phyloP scores from a whole-genome alignment of 352 stramenopile genomes.

The Globisporangium orthogonon region DNA sequence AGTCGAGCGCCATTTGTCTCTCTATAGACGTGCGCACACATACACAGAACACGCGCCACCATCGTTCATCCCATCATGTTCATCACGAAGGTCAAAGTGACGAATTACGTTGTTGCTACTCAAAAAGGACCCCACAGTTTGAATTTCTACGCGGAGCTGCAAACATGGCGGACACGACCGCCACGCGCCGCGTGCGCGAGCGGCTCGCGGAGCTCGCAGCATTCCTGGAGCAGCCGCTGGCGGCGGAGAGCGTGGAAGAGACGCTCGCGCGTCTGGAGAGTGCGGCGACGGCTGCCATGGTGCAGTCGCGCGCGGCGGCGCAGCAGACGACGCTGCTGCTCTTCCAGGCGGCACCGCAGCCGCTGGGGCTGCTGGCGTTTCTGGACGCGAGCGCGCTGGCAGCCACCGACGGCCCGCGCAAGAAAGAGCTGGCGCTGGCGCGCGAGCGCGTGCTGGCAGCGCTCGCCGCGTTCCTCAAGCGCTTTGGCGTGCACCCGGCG shows the following conservation, averaged over 20 bases:
- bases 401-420: slow-evolving; percentile 38
- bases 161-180: neutral
- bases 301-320: slow-evolving; percentile 41
- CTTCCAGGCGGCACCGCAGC: slow-evolving; percentile 38
- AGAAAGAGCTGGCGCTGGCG: slow-evolving; percentile 45
- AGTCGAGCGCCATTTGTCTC: slow-evolving; percentile 10
- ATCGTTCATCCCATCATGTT: neutral
- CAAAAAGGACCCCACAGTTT: too few species aligned
- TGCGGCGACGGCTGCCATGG: slow-evolving; percentile 40
- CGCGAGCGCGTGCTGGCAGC: slow-evolving; percentile 42
- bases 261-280: slow-evolving; percentile 45
- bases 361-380: slow-evolving; percentile 51
- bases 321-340: slow-evolving; percentile 63
- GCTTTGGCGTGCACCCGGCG: slow-evolving; percentile 35
- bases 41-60: neutral
- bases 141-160: neutral
- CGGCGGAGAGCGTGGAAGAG: slow-evolving; percentile 62
- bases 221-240: slow-evolving; percentile 52
- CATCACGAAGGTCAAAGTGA: neutral
- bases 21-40: neutral
- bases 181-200: slow-evolving; percentile 34
- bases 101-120: neutral
- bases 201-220: slow-evolving; percentile 52
- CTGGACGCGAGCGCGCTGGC: slow-evolving; percentile 40
- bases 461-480: slow-evolving; percentile 43